Evolutionary conservation across 2,329 filamentous ascomycete genomes (phyloP), one percentile per base, ranked within the genome.

Genomic region (Colletotrichum acutatum): DNA sequence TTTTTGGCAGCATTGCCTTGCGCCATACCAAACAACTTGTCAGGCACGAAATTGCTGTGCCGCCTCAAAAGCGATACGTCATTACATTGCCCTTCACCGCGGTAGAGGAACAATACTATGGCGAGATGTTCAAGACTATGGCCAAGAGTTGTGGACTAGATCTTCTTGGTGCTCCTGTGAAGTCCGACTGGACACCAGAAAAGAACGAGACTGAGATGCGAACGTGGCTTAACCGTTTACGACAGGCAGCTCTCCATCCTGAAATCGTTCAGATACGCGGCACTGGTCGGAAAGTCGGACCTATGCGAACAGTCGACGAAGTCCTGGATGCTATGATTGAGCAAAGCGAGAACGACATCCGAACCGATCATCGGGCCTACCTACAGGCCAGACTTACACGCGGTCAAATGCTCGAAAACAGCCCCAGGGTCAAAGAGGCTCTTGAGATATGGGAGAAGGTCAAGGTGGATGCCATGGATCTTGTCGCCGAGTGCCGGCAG

Each of bases 241-340:
- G 96, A 42, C 94, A 97, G 79, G 94, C 92, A 1, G 95, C 94
- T 70, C 86, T 98, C 19, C 95, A 98, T 81, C 95, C 96, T 0
- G 93, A 97, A 79, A 90, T 97, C 54, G 87, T 87, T 11, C 89
- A 89, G 37, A 87, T 92, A 16, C 89, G 88, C 74, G 88, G 89
- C 0, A 82, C 94, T 6, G 92, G 92, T 1, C 87, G 89, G 57
- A 90, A 87, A 61, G 87, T 86, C 66, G 91, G 90, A 0, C 92
- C 94, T 0, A 86, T 98, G 75, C 89, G 94, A 14, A 97, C 95
- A 0, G 92, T 98, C 1, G 90, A 92, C 22, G 94, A 98, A 81
- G 96, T 98, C 1, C 85, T 99, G 12, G 92, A 95, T 75, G 91
- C 92, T 5, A 98, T 99, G 96, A 92, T 98, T 71, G 95, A 98